Evolutionary conservation across 176 grass and related monocot genomes (phyloP), one percentile per base, ranked within the genome.

Genomic region (Oryza australiensis): DNA sequence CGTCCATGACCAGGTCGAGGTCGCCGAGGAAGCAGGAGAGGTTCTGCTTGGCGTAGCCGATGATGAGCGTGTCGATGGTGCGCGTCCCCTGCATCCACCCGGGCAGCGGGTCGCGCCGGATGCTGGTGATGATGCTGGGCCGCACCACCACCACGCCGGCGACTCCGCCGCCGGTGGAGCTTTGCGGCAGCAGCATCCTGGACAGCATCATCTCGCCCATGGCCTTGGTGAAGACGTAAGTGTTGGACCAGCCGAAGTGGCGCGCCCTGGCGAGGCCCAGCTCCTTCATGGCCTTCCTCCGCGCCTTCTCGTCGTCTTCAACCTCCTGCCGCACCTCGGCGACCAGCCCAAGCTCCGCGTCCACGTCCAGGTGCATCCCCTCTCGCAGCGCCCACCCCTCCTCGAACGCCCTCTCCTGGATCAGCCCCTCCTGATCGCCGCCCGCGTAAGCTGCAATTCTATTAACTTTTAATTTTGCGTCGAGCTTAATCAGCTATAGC

Each of bases 31-130:
- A 93, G 86, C 94, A 96, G 9, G 94, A 88, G 8, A 96, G 64
- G 32, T 93, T 96, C 73, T 89, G 90, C 81, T 89, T 87, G 16
- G 88, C 83, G 43, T 89, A 97, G 15, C 94, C 91, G 85, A 87
- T 83, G 84, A 97, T 82, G 75, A 97, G 24, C 9, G 86, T 89
- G 80, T 97, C 94, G 76, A 97, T 93, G 29, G 94, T 97, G 83
- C 94, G 82, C 6, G 82, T 84, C 28, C 92, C 92, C 80, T 97
- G 90, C 70, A 87, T 90, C 95, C 95, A 97, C n/a, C 95, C 92
- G 1, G 92, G 92, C 27, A 97, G 2, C 0, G 95, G 95, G 38
- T 97, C 95, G 7, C 72, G 80, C 7, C 53, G 43, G 12, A 92
- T 53, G 88, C 92, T 97, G 40, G 90, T 91, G 80, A 97, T 94